Evolutionary conservation across 2,329 filamentous ascomycete species (phyloP).

Genomic region (Pseudomassariella vexata): DNA sequence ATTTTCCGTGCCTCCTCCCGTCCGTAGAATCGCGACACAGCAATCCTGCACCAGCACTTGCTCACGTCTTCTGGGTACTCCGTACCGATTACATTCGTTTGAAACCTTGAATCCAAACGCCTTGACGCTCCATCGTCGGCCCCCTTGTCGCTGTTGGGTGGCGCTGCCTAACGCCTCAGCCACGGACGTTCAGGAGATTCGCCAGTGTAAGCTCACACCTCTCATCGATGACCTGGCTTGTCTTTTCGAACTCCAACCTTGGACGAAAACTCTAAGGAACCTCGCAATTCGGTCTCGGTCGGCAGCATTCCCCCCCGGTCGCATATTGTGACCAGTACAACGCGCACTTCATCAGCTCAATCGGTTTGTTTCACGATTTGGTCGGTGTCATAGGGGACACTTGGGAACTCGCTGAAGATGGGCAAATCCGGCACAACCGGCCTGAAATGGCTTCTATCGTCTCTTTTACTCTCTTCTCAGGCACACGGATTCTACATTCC

Average conservation of each 20-base stretch:
- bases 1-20: no score
- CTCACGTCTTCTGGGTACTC: constrained; percentile 32
- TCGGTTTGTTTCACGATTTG: constrained; percentile 4
- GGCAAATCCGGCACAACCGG: constrained; percentile 14
- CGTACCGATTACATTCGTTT: constrained; percentile 51
- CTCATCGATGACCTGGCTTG: no score
- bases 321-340: no score
- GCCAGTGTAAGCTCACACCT: no score
- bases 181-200: no score
- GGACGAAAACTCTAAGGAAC: no score
- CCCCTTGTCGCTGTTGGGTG: constrained; percentile 9
- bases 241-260: no score
- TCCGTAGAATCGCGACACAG: no score
- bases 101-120: constrained; percentile 7
- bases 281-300: no score
- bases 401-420: constrained; percentile 16
- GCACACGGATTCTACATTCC: constrained; percentile 77
- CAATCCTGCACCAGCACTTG: background rate
- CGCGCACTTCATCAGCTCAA: background rate
- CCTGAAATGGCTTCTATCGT: constrained; percentile 40
- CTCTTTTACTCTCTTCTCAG: constrained; percentile 40
- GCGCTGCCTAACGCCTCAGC: background rate
- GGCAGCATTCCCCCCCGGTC: no score
- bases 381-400: constrained; percentile 17
- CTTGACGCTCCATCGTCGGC: constrained; percentile 9